Base-by-base conservation (phyloP, 2,329 filamentous ascomycete species). In the Nemania sp. region DNA sequence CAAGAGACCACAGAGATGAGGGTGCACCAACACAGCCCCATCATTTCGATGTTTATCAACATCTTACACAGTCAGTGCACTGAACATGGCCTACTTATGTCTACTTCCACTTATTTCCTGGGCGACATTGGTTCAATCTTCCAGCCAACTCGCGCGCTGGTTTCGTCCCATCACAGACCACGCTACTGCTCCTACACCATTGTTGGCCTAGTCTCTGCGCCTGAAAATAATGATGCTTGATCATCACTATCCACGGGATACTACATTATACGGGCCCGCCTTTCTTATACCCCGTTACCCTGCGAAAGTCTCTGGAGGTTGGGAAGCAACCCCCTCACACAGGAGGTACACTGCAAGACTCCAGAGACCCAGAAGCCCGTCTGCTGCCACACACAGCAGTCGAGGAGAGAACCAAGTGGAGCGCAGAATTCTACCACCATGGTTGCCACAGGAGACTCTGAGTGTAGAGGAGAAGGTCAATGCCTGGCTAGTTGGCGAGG, bases 251-350 rank as follows among this genome's bases (percentile, higher is more conserved):
- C 37, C 17, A 9, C 37, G 32, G 25, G 37, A 45, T 12, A 6
- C 21, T 5, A 25, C 13, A 11, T 35, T n/a, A 18, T 29, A 35
- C 12, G 43, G 42, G 34, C 29, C 47, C 15, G 35, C 39, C 39
- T 17, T 39, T 53, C 51, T 59, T 46, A 15, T 49, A 7, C 55
- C 62, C 18, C 51, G 51, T 42, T 21, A 53, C 21, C 58, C 54
- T 42, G 17, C 17, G 29, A 45, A 20, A 9, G 1, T 13, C 10
- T 37, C 53, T 45, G 25, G 18, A n/a, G 20, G 13, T 3, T 15
- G 51, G 43, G 42, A 64, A 12, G 20, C 21, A 29, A 32, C 34
- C 20, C 58, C 47, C 18, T 55, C 57, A 5, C 50, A 63, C 6
- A 21, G 48, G 46, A 52, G 34, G 20, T 25, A 49, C 10, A 40